Conservation (phyloP, 2,329 filamentous ascomycete species). For the Monosporascus sp. region DNA sequence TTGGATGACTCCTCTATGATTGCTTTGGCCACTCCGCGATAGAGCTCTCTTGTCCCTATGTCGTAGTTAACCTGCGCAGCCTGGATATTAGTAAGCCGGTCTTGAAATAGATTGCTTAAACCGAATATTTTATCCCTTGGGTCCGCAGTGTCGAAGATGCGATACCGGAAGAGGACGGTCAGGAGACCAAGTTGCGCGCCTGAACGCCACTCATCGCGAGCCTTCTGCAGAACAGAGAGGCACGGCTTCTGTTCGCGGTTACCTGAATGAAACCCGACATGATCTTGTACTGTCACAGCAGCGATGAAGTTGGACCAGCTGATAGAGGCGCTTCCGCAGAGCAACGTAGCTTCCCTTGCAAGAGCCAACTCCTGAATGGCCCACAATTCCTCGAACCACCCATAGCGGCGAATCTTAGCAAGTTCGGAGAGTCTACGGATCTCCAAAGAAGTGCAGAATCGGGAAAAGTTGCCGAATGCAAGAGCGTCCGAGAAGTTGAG, state of each 20-base stretch:
- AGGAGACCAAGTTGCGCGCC: conserved; percentile 7
- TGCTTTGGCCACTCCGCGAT: conserved; percentile 10
- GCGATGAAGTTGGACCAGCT: conserved; percentile 9
- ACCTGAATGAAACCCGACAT: conserved; percentile 8
- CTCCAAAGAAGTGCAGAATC: conserved; percentile 7
- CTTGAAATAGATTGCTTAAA: conserved; percentile 11
- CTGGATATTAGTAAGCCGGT: conserved; percentile 1
- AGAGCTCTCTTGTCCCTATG: conserved; percentile 10
- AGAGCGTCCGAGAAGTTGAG: conserved; percentile 8
- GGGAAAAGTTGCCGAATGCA: conserved; percentile 5
- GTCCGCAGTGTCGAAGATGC: conserved; percentile 15
- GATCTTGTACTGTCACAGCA: conserved; percentile 13
- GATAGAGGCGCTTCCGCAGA: conserved; percentile 12
- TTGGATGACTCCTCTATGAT: conserved; percentile 10
- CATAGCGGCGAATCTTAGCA: conserved; percentile 9
- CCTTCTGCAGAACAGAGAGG: conserved; percentile 13
- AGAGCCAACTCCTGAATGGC: not conserved
- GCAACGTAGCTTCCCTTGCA: conserved; percentile 2
- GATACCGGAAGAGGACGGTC: conserved; percentile 12
- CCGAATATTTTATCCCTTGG: conserved; percentile 20
- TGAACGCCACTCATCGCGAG: conserved; percentile 3
- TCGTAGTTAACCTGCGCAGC: conserved; percentile 15
- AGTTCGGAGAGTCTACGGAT: conserved; percentile 10
- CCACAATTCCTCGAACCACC: not conserved
- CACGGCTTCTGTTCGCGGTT: conserved; percentile 12